These are phyloP conservation scores for Rhodotorula diobovata DNA, from an alignment of 768 basidiomycete genomes.

Conservation along the genomic window DNA sequence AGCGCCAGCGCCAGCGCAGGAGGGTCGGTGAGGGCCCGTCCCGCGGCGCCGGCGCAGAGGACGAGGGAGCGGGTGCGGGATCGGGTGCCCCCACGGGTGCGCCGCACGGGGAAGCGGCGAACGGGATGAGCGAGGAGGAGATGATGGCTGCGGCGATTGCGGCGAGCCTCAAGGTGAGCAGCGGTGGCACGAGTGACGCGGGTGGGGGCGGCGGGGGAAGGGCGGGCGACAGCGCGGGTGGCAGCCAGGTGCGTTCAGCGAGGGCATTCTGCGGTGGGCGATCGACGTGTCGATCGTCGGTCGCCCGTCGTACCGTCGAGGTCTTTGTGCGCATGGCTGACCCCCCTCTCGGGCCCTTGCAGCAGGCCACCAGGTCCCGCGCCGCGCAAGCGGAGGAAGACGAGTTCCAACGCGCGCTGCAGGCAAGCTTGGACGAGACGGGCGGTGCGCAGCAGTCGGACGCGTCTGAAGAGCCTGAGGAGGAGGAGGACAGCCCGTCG, in stretches of 20 bases:
- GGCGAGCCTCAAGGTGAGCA: constrained; percentile 33
- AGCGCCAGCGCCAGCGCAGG: constrained; percentile 16
- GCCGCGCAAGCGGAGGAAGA: constrained; percentile 19
- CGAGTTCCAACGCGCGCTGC: constrained; percentile 19
- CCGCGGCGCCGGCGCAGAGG: no score
- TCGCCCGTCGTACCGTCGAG: no score
- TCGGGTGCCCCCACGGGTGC: no score
- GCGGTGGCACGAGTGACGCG: background rate
- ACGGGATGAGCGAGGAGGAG: constrained; percentile 28
- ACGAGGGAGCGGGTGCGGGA: no score
- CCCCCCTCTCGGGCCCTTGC: no score
- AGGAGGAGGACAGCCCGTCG: constrained; percentile 28
- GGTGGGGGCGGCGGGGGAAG: background rate
- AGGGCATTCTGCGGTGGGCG: no score
- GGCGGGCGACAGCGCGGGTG: background rate
- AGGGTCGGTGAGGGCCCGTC: background rate
- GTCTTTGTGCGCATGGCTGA: background rate
- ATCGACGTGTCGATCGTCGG: no score
- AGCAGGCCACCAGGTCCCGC: background rate
- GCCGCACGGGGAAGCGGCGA: background rate
- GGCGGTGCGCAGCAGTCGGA: background rate
- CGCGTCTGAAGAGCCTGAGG: constrained; percentile 2
- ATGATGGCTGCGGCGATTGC: constrained; percentile 34
- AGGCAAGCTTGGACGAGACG: constrained; percentile 10
- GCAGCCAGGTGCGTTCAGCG: background rate